These are phyloP conservation scores for Ustilago trichophora DNA, from an alignment of 1,284 basidiomycete species.

Conservation along the genomic window DNA sequence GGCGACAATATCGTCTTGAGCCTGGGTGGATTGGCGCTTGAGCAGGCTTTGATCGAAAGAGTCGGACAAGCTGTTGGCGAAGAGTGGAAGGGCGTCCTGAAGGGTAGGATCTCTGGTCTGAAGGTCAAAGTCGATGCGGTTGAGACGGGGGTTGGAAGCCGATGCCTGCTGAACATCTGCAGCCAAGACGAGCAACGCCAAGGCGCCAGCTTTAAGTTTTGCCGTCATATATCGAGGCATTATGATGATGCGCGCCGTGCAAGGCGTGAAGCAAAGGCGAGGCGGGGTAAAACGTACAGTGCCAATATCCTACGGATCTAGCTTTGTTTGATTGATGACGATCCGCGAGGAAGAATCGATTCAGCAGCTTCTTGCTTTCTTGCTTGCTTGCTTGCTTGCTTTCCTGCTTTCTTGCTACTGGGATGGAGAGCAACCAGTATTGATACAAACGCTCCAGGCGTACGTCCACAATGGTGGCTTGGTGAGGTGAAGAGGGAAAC, in stretches of 20 bases:
- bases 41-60: background rate
- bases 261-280: too few relatives aligned
- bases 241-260: too few relatives aligned
- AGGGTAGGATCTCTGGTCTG: constrained; percentile 5
- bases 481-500: too few relatives aligned
- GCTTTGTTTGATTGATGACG: too few relatives aligned
- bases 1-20: constrained; percentile 16
- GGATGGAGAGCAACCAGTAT: too few relatives aligned
- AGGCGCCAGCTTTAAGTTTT: constrained; percentile 10
- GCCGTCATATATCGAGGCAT: constrained; percentile 9
- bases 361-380: too few relatives aligned
- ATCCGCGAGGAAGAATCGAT: too few relatives aligned
- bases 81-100: constrained; percentile 9
- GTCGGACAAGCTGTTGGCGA: constrained; percentile 6
- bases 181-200: constrained; percentile 21
- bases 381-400: too few relatives aligned
- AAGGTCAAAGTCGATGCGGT: constrained; percentile 30
- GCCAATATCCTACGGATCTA: too few relatives aligned
- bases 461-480: too few relatives aligned
- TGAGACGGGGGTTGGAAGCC: constrained; percentile 34
- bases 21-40: constrained; percentile 14
- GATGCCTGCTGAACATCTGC: constrained; percentile 5
- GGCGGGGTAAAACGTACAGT: too few relatives aligned
- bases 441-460: constrained; percentile 12
- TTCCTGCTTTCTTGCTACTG: too few relatives aligned